Evolutionary conservation across 2,329 filamentous ascomycete species (phyloP).

Genomic region (Microcera coccophila): DNA sequence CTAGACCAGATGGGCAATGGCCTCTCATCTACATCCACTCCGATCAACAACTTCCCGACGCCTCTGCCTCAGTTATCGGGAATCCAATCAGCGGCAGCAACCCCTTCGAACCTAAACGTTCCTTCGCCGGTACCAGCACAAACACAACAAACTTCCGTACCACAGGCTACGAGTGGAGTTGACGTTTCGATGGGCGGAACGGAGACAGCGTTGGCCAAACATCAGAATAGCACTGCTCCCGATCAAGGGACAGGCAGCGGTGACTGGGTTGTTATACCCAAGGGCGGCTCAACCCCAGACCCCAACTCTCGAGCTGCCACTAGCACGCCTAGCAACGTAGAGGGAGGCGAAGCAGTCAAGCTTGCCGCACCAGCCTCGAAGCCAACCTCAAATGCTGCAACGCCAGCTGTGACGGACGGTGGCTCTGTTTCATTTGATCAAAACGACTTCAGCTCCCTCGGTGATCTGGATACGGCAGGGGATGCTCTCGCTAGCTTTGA

Average conservation of each 20-base stretch:
- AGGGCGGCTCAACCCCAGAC: conserved; percentile 49
- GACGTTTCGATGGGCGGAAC: conserved; percentile 54
- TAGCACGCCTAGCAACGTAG: not conserved
- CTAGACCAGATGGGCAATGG: conserved; percentile 66
- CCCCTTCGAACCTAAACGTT: conserved; percentile 48
- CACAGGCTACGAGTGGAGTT: conserved; percentile 19
- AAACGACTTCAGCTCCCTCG: conserved; percentile 61
- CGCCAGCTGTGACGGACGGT: conserved; percentile 40
- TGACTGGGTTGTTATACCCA: conserved; percentile 74
- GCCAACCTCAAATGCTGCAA: conserved; percentile 39
- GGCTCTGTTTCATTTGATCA: conserved; percentile 48
- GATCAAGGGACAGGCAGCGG: conserved; percentile 52
- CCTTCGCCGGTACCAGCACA: conserved; percentile 42
- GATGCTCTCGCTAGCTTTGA: conserved; percentile 67
- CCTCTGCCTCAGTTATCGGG: conserved; percentile 58
- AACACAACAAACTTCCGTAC: conserved; percentile 18
- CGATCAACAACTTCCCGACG: conserved; percentile 56
- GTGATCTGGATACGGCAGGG: conserved; percentile 65
- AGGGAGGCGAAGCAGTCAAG: conserved; percentile 11
- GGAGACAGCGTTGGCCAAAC: conserved; percentile 32
- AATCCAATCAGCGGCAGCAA: conserved; percentile 53
- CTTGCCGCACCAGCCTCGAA: conserved; percentile 17
- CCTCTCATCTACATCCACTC: conserved; percentile 57
- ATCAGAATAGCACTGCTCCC: conserved; percentile 39
- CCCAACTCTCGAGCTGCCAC: conserved; percentile 22